phyloP scores from a whole-genome alignment of 2,329 filamentous ascomycete genomes.

The Colletotrichum scovillei region DNA sequence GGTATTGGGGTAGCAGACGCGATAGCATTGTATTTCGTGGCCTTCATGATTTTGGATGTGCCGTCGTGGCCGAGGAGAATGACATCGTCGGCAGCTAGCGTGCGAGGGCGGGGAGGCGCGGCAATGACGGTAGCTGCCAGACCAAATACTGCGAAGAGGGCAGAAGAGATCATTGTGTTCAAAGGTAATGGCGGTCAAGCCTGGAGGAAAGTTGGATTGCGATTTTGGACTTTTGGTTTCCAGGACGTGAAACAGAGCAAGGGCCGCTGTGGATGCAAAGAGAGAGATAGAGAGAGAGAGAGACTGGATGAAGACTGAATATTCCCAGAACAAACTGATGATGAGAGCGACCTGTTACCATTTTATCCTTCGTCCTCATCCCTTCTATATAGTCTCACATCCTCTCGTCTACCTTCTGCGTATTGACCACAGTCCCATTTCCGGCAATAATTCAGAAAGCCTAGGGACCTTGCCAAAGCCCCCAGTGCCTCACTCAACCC shows the following conservation, averaged over 20 bases:
- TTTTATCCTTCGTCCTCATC: not conserved
- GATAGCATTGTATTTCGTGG: conserved; percentile 36
- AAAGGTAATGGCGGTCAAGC: not conserved
- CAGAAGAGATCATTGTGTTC: not conserved
- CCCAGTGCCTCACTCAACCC: not conserved
- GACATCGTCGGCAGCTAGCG: conserved; percentile 39
- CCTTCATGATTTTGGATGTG: conserved; percentile 40
- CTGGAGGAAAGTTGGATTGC: not conserved
- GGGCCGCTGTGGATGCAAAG: no score
- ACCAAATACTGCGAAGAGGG: conserved; percentile 8
- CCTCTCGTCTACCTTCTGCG: not conserved
- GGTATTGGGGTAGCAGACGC: not conserved
- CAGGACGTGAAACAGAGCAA: not conserved
- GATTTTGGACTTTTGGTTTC: no score
- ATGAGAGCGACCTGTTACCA: not conserved
- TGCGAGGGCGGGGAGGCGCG: not conserved
- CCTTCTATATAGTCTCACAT: not conserved
- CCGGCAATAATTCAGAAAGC: not conserved
- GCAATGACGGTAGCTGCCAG: conserved; percentile 1
- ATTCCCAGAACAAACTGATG: not conserved
- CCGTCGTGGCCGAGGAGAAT: conserved; percentile 40
- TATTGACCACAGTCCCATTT: not conserved
- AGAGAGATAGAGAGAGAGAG: not conserved
- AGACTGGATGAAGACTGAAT: not conserved
- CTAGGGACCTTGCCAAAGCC: not conserved